Percentiles rank a stretch among this genome's conserved stretches.
phyloP scores from a whole-genome alignment of 805 yeast species.

The Wickerhamiella kazuoi region DNA sequence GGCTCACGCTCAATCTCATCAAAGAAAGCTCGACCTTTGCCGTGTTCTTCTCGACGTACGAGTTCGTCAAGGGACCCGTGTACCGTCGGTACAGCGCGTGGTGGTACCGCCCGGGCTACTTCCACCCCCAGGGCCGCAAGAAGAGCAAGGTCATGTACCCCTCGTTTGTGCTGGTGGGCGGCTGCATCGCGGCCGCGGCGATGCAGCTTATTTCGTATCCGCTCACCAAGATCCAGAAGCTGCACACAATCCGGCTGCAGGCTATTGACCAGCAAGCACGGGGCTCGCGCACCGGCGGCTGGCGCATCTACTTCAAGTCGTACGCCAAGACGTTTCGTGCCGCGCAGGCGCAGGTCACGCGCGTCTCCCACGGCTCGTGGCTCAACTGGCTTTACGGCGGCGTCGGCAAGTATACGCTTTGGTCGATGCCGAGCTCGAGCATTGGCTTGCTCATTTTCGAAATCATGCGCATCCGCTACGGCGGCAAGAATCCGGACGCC shows the following conservation, averaged over 20 bases:
- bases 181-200: slow-evolving; percentile 69
- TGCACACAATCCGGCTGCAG: slow-evolving; percentile 65
- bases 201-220: slow-evolving; percentile 73
- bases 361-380: slow-evolving; percentile 40
- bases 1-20: slow-evolving; percentile 55
- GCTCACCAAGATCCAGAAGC: slow-evolving; percentile 54
- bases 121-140: slow-evolving; percentile 16
- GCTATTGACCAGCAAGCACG: slow-evolving; percentile 39
- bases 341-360: slow-evolving; percentile 31
- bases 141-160: slow-evolving; percentile 37
- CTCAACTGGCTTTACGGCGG: slow-evolving; percentile 62
- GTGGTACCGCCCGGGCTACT: slow-evolving; percentile 16
- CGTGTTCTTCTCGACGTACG: slow-evolving; percentile 65
- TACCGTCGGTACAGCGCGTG: slow-evolving; percentile 17
- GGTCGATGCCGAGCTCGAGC: slow-evolving; percentile 76
- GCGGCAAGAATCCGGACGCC: background rate
- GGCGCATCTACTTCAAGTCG: slow-evolving; percentile 47
- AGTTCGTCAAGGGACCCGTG: slow-evolving; percentile 43
- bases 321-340: slow-evolving; percentile 61
- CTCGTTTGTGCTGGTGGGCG: slow-evolving; percentile 59
- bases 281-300: slow-evolving; percentile 19
- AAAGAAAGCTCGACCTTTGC: slow-evolving; percentile 78
- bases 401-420: slow-evolving; percentile 48
- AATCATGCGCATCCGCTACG: slow-evolving; percentile 34
- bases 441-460: slow-evolving; percentile 75